Evolutionary conservation across 2,329 filamentous ascomycete species (phyloP), one percentile per base, ranked within the genome.

Genomic region (Annulohypoxylon truncatum): DNA sequence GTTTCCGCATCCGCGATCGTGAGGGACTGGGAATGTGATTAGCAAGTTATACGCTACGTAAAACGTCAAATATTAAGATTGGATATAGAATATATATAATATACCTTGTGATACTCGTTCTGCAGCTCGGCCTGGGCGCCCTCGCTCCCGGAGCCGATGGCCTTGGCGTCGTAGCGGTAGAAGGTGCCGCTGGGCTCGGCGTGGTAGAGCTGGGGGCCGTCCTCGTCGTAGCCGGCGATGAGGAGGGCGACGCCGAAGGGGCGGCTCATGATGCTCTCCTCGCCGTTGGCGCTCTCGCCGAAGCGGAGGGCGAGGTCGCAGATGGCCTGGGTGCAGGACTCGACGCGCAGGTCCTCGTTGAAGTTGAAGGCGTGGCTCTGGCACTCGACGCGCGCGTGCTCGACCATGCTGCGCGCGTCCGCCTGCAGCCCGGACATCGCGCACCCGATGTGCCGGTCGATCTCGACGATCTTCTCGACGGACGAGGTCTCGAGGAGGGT

Each of bases 391-490:
- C 95, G 93, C 75, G 96, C 96, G 82, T 99, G 96, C 85, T 99
- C 96, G 71, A 99, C 89, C 92, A 99, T 97, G 82, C 92, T 96
- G 77, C 96, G 92, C 69, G 96, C 96, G 81, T 99, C 96, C 76
- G 96, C 96, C 85, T 99, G 96, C 71, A 99, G 88, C 48, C 96
- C 96, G 35, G 92, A 96, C 94, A 99, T 99, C 83, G 96, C 96
- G 83, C 96, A 98, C 77, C 96, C 96, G 75, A 99, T 97, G 85
- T 99, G 96, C 79, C 92, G 90, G 84, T 99, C 96, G 80, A 99
- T 98, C 82, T 99, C 96, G 80, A 99, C 95, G 76, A 99, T 98
- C 89, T 99, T 99, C 83, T 99, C 96, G 76, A 99, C 96, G 40
- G 94, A 97, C 48, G 93, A 97, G 29, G 96, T 97, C 83, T 98